phyloP scores from a whole-genome alignment of 192 early-diverging fungal species.

The Rhizophagus prolifer region DNA sequence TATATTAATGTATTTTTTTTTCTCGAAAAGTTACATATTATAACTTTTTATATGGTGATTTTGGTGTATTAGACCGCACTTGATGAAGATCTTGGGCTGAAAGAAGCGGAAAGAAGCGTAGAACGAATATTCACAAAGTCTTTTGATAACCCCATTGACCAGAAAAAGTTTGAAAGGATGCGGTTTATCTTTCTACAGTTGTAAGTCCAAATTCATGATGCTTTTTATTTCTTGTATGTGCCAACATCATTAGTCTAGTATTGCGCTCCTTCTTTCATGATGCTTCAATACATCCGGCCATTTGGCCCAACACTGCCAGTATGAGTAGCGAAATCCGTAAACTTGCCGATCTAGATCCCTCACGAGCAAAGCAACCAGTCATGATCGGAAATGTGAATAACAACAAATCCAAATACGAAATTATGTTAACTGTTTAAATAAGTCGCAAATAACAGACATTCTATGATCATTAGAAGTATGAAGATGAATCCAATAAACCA shows the following conservation, averaged over 20 bases:
- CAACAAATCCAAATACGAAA: slow-evolving; percentile 19
- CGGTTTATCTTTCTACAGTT: slow-evolving; percentile 18
- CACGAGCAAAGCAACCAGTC: slow-evolving; percentile 27
- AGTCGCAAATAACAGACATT: no score
- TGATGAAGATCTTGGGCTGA: slow-evolving; percentile 13
- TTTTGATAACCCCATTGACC: slow-evolving; percentile 8
- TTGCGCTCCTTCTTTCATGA: slow-evolving; percentile 22
- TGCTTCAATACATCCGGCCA: slow-evolving; percentile 22
- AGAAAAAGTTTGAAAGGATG: slow-evolving; percentile 3
- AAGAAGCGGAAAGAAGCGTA: neutral
- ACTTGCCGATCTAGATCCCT: slow-evolving; percentile 23
- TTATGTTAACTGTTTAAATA: no score
- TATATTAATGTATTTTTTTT: no score
- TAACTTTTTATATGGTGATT: neutral
- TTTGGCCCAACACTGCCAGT: slow-evolving; percentile 29
- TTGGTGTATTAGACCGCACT: slow-evolving; percentile 12
- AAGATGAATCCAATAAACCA: no score
- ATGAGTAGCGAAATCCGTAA: slow-evolving; percentile 18
- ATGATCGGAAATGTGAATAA: slow-evolving; percentile 26
- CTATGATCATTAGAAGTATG: no score
- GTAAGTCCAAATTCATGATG: slow-evolving; percentile 1
- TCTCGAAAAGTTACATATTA: no score
- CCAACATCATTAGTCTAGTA: slow-evolving; percentile 26
- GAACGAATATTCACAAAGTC: slow-evolving; percentile 10
- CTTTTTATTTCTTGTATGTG: slow-evolving; percentile 3